phyloP scores from a whole-genome alignment of 345 rosid genomes.

The Gossypium ekmanianum region DNA sequence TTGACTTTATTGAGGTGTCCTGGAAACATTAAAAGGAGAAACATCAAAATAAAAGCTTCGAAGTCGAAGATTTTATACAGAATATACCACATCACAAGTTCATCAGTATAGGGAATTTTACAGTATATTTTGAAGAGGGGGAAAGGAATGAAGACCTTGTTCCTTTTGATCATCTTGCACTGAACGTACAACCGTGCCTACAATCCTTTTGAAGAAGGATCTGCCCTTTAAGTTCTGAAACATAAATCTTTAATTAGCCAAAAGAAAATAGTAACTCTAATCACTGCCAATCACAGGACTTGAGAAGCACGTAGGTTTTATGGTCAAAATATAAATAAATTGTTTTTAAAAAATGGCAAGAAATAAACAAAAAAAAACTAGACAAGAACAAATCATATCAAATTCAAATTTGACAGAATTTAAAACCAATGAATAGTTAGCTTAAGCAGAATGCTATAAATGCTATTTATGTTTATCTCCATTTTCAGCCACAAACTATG shows the following conservation, averaged over 20 bases:
- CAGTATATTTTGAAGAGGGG: background rate
- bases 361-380: background rate
- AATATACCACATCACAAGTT: background rate
- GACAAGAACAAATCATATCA: background rate
- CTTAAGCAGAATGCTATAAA: background rate
- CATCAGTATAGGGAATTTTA: background rate
- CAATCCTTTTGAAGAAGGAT: slow-evolving; percentile 77
- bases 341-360: background rate
- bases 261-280: background rate
- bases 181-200: slow-evolving; percentile 82
- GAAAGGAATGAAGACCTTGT: slow-evolving; percentile 57
- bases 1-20: too few relatives aligned
- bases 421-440: background rate
- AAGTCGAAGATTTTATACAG: too few relatives aligned
- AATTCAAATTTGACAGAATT: background rate
- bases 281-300: background rate
- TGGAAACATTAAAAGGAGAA: too few relatives aligned
- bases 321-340: background rate
- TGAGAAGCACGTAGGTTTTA: background rate
- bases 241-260: slow-evolving; percentile 22
- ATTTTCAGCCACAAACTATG: background rate
- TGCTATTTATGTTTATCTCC: background rate
- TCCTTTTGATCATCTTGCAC: slow-evolving; percentile 94
- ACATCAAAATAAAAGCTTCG: too few relatives aligned
- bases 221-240: slow-evolving; percentile 67